A percentile compares a stretch with the other conserved stretches of the same genome.
Conservation (phyloP, 768 basidiomycete species). For the Amanita muscaria region DNA sequence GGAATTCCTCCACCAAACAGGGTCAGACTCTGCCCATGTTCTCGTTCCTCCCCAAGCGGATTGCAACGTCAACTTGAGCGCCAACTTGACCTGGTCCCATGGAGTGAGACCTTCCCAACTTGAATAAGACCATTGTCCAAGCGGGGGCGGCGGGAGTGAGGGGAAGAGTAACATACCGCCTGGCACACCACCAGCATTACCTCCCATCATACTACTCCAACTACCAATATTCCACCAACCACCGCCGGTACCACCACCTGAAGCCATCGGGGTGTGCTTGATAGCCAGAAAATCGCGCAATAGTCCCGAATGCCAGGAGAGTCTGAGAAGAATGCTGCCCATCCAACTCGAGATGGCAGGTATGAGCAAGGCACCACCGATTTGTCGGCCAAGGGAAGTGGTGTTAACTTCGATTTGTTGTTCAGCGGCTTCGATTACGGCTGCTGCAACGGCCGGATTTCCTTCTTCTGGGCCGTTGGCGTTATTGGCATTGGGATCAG, state of each 20-base stretch:
- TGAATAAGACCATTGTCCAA: conserved; percentile 9
- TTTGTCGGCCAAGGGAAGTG: conserved; percentile 51
- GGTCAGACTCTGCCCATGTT: conserved; percentile 61
- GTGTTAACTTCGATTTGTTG: conserved; percentile 50
- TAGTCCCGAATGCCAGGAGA: conserved; percentile 38
- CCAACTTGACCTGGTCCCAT: conserved; percentile 21
- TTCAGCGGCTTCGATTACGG: conserved; percentile 41
- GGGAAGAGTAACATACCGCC: conserved; percentile 5
- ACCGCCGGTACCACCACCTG: too few species aligned
- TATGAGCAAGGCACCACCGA: conserved; percentile 63
- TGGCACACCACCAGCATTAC: background rate
- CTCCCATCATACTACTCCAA: conserved; percentile 7
- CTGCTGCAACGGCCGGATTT: conserved; percentile 33
- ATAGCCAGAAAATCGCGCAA: conserved; percentile 33
- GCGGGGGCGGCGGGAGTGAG: conserved; percentile 15
- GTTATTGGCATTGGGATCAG: background rate
- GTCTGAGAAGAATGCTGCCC: conserved; percentile 48
- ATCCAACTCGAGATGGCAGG: conserved; percentile 59
- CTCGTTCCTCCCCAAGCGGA: conserved; percentile 48
- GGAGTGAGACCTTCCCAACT: conserved; percentile 16
- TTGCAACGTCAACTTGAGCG: conserved; percentile 31
- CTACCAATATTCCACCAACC: conserved; percentile 11
- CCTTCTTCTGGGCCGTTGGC: conserved; percentile 12
- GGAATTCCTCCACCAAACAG: conserved; percentile 48
- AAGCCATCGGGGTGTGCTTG: conserved; percentile 8